Base-by-base conservation (phyloP, 83 land plant genomes). In the Isoetes engelmannii region DNA sequence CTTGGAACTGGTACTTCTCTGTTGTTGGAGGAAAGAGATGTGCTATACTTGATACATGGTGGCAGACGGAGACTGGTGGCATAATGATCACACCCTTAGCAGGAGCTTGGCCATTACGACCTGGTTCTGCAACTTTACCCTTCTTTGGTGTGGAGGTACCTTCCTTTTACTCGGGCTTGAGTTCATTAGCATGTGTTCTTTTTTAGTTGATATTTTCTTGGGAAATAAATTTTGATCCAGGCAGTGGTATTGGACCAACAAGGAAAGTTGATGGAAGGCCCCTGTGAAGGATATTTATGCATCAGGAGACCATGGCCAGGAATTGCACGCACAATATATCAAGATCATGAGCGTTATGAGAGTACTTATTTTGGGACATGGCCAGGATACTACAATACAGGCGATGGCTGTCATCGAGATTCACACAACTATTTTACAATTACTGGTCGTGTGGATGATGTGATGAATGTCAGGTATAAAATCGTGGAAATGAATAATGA, bases 11-110 rank as follows among this genome's bases (percentile, higher is more conserved):
- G 98, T 93, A 88, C 69, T 88, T 66, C 57, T 87, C 90, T 67
- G 81, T 90, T 37, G 92, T 93, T 80, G 98, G 98, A 48, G 90
- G 88, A 46, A 69, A 81, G 50, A 82, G 88, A 44, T 90, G 98
- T 55, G 92, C 98, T 51, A 90, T 93, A 57, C 78, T 87, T 37
- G 98, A 93, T 62, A 93, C 98, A 42, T 93, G 98, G 98, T 93
- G 98, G 98, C 98, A 93, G 84, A 93, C 98, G 44, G 98, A 93
- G 78, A 93, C 96, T 59, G 98, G 98, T 67, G 98, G 98, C 21
- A 84, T 93, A 75, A 82, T 93, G 98, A 90, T 90, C 78, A 8
- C 7, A 8, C 73, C 78, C 43, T 45, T 75, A 4, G 73, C 78
- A 44, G 77, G 78, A 48, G 73, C 67, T 20, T 75, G 78, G 78